Conservation (phyloP, 768 basidiomycete genomes). For the Solioccasus polychromus region DNA sequence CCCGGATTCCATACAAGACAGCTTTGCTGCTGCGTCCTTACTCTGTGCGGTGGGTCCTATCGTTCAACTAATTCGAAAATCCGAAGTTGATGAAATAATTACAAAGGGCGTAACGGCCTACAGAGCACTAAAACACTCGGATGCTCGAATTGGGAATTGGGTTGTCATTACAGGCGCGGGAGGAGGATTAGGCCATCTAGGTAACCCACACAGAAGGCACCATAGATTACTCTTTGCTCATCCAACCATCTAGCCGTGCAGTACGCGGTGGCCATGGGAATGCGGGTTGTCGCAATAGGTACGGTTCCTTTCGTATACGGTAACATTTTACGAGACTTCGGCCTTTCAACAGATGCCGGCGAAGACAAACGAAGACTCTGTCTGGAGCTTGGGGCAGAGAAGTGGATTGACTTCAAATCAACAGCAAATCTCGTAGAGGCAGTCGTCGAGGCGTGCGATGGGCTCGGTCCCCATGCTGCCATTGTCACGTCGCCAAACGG, state of each 20-base stretch:
- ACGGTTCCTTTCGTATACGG: too few relatives aligned
- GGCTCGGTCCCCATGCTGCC: slow-evolving; percentile 69
- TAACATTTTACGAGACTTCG: too few relatives aligned
- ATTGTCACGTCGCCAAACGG: slow-evolving; percentile 55
- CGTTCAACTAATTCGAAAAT: too few relatives aligned
- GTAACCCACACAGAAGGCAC: slow-evolving; percentile 35
- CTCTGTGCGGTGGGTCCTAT: slow-evolving; percentile 63
- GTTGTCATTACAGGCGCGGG: slow-evolving; percentile 76
- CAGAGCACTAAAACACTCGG: slow-evolving; percentile 74
- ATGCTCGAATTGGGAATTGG: slow-evolving; percentile 67
- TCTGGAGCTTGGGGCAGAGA: slow-evolving; percentile 63
- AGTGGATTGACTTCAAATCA: slow-evolving; percentile 76
- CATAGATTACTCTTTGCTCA: neutral
- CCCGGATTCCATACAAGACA: slow-evolving; percentile 62
- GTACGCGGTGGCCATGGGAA: slow-evolving; percentile 75
- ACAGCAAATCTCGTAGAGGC: slow-evolving; percentile 63
- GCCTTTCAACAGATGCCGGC: slow-evolving; percentile 55
- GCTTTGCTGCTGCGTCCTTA: slow-evolving; percentile 68
- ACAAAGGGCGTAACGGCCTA: slow-evolving; percentile 89
- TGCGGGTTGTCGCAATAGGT: slow-evolving; percentile 77
- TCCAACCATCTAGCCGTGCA: slow-evolving; percentile 54
- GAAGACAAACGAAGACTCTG: slow-evolving; percentile 66
- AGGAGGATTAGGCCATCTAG: slow-evolving; percentile 81
- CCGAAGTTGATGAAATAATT: too few relatives aligned
- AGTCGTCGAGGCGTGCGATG: slow-evolving; percentile 60